phyloP scores from a whole-genome alignment of 441 rosid species.

The Adansonia rubrostipa region DNA sequence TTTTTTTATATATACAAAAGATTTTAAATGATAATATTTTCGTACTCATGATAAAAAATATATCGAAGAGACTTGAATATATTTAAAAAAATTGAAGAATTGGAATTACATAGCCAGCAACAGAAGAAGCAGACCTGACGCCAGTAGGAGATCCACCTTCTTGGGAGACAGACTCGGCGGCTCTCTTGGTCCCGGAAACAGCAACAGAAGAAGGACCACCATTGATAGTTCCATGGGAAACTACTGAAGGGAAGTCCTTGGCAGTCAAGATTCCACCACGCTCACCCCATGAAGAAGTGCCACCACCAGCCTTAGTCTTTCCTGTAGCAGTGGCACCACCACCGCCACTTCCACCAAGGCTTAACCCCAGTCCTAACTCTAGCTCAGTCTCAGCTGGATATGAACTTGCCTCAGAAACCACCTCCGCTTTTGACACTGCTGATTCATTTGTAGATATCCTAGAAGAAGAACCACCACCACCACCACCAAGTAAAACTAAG shows the following conservation, averaged over 20 bases:
- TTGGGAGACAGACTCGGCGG: conserved; percentile 61
- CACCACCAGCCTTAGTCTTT: conserved; percentile 25
- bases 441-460: conserved; percentile 43
- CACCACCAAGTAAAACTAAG: conserved; percentile 43
- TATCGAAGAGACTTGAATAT: no score
- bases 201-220: conserved; percentile 26
- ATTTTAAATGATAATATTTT: no score
- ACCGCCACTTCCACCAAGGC: conserved; percentile 48
- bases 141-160: conserved; percentile 64
- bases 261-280: background rate
- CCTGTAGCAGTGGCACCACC: conserved; percentile 13
- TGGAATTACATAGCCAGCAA: background rate
- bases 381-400: conserved; percentile 58
- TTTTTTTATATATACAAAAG: no score
- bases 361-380: conserved; percentile 72
- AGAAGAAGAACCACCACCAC: conserved; percentile 36
- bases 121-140: conserved; percentile 46
- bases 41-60: no score
- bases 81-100: no score
- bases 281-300: background rate
- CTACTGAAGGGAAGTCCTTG: background rate
- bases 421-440: conserved; percentile 36
- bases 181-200: conserved; percentile 64
- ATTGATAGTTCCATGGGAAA: background rate
- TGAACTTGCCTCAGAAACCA: conserved; percentile 42